Percentiles rank a stretch among this genome's conserved stretches.
Evolutionary conservation across 1,284 basidiomycete species (phyloP).

Genomic region (Austroboletus olivaceoglutinosus): DNA sequence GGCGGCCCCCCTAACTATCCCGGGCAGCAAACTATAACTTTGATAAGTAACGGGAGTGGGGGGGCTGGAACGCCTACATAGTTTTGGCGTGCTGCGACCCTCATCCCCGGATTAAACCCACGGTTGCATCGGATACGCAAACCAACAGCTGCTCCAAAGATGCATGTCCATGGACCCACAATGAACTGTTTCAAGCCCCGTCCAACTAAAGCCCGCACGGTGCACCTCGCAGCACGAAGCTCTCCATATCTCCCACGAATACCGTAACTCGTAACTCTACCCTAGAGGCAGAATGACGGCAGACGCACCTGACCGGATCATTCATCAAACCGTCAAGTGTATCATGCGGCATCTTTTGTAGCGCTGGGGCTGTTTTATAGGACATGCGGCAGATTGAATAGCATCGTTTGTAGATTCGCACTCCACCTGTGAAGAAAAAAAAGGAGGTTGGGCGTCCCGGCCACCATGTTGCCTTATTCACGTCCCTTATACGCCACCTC

Average conservation of each 20-base stretch:
- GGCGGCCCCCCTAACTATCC: conserved; percentile 1
- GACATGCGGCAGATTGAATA: conserved; percentile 3
- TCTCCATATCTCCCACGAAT: conserved; percentile 4
- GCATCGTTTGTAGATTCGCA: not conserved
- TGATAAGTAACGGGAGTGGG: not conserved
- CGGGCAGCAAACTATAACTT: not conserved
- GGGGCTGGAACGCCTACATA: not conserved
- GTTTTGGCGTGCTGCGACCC: not conserved
- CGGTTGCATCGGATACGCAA: not conserved
- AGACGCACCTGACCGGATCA: not conserved
- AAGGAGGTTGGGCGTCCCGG: not conserved
- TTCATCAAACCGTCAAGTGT: not conserved
- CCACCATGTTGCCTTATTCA: not conserved
- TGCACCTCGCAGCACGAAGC: not conserved
- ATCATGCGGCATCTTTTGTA: not conserved
- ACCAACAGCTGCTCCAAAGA: not conserved
- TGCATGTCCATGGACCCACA: not conserved
- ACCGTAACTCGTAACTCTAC: not conserved
- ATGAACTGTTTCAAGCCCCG: conserved; percentile 9
- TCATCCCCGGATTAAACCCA: not conserved
- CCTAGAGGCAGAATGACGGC: not conserved
- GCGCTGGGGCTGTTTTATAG: not conserved
- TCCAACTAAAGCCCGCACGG: conserved; percentile 8
- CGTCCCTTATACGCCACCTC: conserved; percentile 3
- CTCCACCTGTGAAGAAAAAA: not conserved